Base-by-base conservation (phyloP, 2,329 filamentous ascomycete species). In the Ophiosphaerella herpotricha region DNA sequence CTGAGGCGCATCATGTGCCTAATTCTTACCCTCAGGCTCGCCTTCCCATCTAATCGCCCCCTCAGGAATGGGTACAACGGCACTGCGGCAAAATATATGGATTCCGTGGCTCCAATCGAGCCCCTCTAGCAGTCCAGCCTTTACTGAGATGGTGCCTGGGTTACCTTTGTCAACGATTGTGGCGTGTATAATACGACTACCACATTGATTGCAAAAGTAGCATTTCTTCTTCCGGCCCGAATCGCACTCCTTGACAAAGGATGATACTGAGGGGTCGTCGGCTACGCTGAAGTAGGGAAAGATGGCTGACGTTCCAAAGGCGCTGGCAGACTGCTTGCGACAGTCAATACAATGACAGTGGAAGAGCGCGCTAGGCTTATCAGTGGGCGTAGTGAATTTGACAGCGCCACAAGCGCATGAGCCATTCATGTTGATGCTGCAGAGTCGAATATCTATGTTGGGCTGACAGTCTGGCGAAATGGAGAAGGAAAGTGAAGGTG, bases 321-420 rank as follows among this genome's bases (percentile, higher is more conserved):
- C 85, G 7, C 84, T 85, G 46, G 82, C 77, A 26, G 84, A 84
- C 74, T 89, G 86, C 49, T 82, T 79, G 40, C 83, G 81, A 70
- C 87, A 90, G 66, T 86, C 81, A 47, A 77, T 73, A 70, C 87
- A 90, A 74, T 89, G 87, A 73, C 87, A 90, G 66, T 89, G 84
- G 70, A 86, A 89, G 43, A 89, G 74, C n/a, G 81, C 81, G 37
- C 87, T 72, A 0, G 87, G 86, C 49, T 80, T 76, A 3, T 78
- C 70, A 1, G 81, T 72, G 1, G 87, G 85, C 26, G 85, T 88
- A 54, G 76, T 81, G 76, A 89, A 89, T 33, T 67, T 64, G 45
- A 89, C 79, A 13, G 80, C 73, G 44, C 84, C 83, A 75, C 87
- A 90, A 68, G 88, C 84, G 66, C 86, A 89, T 3, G 59, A 63